These are phyloP conservation scores for Fusarium coffeatum DNA, from an alignment of 2,329 filamentous ascomycete genomes.

Conservation along the genomic window DNA sequence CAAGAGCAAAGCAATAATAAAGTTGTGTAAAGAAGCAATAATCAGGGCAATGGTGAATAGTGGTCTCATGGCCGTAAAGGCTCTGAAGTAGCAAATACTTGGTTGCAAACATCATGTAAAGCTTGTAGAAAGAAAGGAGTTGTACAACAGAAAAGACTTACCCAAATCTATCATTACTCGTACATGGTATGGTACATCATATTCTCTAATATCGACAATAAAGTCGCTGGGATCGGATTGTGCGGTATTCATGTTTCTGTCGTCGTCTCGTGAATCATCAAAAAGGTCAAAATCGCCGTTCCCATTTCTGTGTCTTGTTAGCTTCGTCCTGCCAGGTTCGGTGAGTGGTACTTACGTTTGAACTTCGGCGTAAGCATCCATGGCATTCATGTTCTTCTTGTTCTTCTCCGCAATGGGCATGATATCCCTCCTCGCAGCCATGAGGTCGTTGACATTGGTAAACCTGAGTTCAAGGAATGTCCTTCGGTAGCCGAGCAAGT, in stretches of 20 bases:
- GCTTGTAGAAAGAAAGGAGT: neutral
- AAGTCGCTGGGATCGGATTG: conserved; percentile 94
- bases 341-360: conserved; percentile 71
- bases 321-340: neutral
- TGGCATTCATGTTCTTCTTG: conserved; percentile 93
- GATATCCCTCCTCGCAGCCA: conserved; percentile 85
- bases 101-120: conserved; percentile 86
- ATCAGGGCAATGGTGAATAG: conserved; percentile 90
- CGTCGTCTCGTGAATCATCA: conserved; percentile 85
- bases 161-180: conserved; percentile 96
- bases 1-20: neutral
- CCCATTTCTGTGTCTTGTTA: conserved; percentile 60
- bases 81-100: conserved; percentile 99
- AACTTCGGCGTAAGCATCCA: conserved; percentile 98
- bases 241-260: conserved; percentile 78
- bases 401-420: conserved; percentile 96
- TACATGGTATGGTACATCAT: conserved; percentile 99
- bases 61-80: conserved; percentile 93
- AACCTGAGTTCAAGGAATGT: conserved; percentile 91
- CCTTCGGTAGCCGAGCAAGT: conserved; percentile 88
- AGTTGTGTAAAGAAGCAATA: conserved; percentile 32
- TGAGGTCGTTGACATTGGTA: conserved; percentile 84
- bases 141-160: conserved; percentile 49
- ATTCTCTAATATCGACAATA: conserved; percentile 98
- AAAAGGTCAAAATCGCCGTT: conserved; percentile 93